Evolutionary conservation across 306 rosid species (phyloP).

Genomic region (Vigna nakashimae): DNA sequence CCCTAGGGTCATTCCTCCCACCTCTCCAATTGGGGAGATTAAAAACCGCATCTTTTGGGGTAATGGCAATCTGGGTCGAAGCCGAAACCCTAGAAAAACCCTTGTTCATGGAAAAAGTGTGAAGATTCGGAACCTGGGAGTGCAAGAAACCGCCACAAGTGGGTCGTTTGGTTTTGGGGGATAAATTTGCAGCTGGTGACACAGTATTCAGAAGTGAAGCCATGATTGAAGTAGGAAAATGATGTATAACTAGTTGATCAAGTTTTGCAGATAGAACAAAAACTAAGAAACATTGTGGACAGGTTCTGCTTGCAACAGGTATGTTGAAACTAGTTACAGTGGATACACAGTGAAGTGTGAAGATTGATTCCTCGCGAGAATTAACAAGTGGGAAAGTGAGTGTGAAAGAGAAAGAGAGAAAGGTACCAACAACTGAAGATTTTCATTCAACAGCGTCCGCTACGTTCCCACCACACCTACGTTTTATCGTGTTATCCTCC

Average conservation of each 20-base stretch:
- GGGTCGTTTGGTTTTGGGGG: constrained; percentile 54
- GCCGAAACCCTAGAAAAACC: constrained; percentile 79
- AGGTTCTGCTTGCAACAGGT: constrained; percentile 23
- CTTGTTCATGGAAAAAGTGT: constrained; percentile 55
- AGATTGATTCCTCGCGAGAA: constrained; percentile 14
- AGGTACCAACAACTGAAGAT: neutral
- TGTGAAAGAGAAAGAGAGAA: neutral
- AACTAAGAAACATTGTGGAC: constrained; percentile 25
- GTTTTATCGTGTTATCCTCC: constrained; percentile 60
- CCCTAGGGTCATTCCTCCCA: constrained; percentile 60
- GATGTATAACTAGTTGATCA: constrained; percentile 12
- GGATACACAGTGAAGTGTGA: neutral
- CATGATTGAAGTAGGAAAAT: constrained; percentile 46
- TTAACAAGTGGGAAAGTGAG: neutral
- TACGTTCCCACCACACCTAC: constrained; percentile 25
- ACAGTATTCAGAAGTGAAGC: constrained; percentile 63
- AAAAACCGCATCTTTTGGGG: constrained; percentile 68
- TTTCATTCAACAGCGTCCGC: constrained; percentile 13
- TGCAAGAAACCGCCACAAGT: constrained; percentile 51
- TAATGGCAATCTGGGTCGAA: constrained; percentile 63
- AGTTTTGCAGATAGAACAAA: constrained; percentile 24
- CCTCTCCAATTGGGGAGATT: constrained; percentile 74
- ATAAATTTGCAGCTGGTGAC: constrained; percentile 55
- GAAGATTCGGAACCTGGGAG: constrained; percentile 56
- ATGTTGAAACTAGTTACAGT: neutral